These are phyloP conservation scores for Cryphonectria radicalis DNA, from an alignment of 2,329 filamentous ascomycete genomes.

Conservation along the genomic window DNA sequence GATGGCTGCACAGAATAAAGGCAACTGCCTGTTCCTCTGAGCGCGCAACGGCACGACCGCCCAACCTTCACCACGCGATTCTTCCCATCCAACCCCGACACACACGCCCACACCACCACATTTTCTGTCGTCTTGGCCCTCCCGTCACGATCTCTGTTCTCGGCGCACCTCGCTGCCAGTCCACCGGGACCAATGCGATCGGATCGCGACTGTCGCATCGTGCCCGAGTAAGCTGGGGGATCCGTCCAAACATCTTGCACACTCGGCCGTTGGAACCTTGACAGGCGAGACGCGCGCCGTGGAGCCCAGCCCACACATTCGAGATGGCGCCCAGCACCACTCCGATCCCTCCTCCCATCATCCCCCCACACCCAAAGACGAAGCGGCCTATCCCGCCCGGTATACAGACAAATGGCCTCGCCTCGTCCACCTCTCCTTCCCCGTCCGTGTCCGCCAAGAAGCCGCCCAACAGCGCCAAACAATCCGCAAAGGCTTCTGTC, in stretches of 20 bases:
- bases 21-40: conserved; percentile 22
- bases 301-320: conserved; percentile 8
- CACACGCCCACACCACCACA: neutral
- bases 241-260: conserved; percentile 34
- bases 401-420: conserved; percentile 67
- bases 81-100: conserved; percentile 2
- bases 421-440: conserved; percentile 62
- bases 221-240: conserved; percentile 24
- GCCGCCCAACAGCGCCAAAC: conserved; percentile 53
- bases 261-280: conserved; percentile 21
- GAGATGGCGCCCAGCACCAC: conserved; percentile 62
- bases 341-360: conserved; percentile 47
- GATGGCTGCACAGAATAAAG: conserved; percentile 20
- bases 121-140: neutral
- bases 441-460: conserved; percentile 61
- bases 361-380: conserved; percentile 55
- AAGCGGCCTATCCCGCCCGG: conserved; percentile 71
- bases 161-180: neutral
- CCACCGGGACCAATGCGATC: conserved; percentile 28
- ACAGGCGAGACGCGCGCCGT: conserved; percentile 22
- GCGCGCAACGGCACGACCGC: conserved; percentile 19
- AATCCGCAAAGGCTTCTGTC: conserved; percentile 50
- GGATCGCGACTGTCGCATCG: conserved; percentile 22
- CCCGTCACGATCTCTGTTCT: neutral
- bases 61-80: conserved; percentile 1